Percentiles rank a stretch among this genome's conserved stretches.
Conservation (phyloP, 306 rosid genomes). For the Corylus americana region DNA sequence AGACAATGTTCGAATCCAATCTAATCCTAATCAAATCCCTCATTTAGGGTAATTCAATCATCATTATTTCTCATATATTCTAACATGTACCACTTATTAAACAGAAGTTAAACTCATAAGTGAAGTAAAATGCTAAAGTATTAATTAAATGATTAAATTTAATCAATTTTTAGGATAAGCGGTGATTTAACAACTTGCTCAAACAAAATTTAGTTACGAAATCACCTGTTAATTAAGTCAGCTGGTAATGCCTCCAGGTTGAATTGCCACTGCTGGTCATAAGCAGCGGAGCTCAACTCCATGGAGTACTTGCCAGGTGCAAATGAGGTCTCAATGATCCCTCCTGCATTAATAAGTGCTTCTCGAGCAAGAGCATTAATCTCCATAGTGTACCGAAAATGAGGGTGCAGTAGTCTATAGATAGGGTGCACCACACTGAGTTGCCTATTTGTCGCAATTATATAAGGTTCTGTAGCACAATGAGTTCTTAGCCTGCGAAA, state of each 20-base stretch:
- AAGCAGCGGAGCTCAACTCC: conserved; percentile 58
- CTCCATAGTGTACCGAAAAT: conserved; percentile 89
- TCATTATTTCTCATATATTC: too few species aligned
- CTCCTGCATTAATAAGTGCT: conserved; percentile 57
- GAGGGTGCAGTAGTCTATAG: conserved; percentile 72
- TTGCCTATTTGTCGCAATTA: conserved; percentile 78
- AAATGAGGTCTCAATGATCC: conserved; percentile 59
- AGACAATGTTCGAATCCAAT: too few species aligned
- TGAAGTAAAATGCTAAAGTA: too few species aligned
- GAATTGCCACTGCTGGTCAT: conserved; percentile 69
- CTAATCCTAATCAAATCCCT: too few species aligned
- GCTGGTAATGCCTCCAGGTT: conserved; percentile 65
- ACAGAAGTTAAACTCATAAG: too few species aligned
- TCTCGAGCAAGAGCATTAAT: conserved; percentile 82
- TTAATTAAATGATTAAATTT: too few species aligned
- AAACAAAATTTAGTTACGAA: neutral
- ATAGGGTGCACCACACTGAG: conserved; percentile 86
- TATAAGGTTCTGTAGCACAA: conserved; percentile 71
- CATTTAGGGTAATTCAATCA: too few species aligned
- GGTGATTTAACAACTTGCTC: neutral
- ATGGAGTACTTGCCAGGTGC: conserved; percentile 51
- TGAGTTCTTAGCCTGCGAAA: conserved; percentile 78
- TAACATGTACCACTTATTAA: too few species aligned
- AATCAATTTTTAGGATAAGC: too few species aligned
- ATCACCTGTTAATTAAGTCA: conserved; percentile 61